These are phyloP conservation scores for Calocybe cyanea DNA, from an alignment of 768 basidiomycete genomes.

Conservation along the genomic window DNA sequence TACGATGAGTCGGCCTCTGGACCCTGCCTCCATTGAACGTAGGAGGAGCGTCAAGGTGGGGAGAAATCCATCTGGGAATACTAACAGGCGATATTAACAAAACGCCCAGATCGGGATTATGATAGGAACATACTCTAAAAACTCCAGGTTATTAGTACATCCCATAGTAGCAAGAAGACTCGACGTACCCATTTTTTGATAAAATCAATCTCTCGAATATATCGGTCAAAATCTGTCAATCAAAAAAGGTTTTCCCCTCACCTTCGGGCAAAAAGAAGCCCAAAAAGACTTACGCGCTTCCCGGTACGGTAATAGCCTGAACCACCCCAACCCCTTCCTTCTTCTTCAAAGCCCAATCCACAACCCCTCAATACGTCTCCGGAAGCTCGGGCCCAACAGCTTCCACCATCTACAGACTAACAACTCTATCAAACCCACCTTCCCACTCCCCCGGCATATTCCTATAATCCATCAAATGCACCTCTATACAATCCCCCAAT, in stretches of 20 bases:
- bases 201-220: constrained; percentile 65
- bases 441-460: constrained; percentile 61
- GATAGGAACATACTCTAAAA: constrained; percentile 24
- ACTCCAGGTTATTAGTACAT: too few species aligned
- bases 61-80: constrained; percentile 71
- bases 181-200: constrained; percentile 70
- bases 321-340: constrained; percentile 61
- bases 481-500: constrained; percentile 46
- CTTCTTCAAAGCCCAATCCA: constrained; percentile 65
- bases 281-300: constrained; percentile 48
- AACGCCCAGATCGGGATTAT: background rate
- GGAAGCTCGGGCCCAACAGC: constrained; percentile 67
- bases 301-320: constrained; percentile 74
- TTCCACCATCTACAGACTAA: constrained; percentile 79
- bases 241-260: background rate
- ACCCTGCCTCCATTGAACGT: constrained; percentile 44
- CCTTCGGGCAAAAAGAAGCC: too few species aligned
- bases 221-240: constrained; percentile 46
- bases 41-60: constrained; percentile 61
- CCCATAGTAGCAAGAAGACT: background rate
- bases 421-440: constrained; percentile 60
- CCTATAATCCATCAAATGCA: constrained; percentile 77
- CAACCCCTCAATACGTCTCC: constrained; percentile 56
- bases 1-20: constrained; percentile 51
- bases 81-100: constrained; percentile 21